Base-by-base conservation (phyloP, 2,329 filamentous ascomycete genomes). In the Fusarium kyushuense region DNA sequence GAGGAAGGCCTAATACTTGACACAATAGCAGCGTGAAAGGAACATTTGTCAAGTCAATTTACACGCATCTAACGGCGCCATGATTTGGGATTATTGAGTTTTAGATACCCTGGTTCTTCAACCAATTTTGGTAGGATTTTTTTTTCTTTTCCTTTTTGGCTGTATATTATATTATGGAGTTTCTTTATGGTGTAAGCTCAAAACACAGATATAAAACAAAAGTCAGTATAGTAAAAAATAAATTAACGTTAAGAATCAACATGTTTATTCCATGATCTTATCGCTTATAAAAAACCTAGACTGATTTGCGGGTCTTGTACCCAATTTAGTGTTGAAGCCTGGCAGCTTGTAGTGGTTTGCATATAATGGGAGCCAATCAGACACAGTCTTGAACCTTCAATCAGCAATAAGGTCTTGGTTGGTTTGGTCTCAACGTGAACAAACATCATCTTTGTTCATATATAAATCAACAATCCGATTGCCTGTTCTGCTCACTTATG, bases 71-170 rank as follows among this genome's bases (percentile, higher is more conserved):
- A 58, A 67, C 47, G 70, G 72, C 72, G 72, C 67, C 56, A 58
- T 65, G 47, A 52, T 71, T 58, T 65, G 42, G 59, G 33, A 52
- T 67, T 68, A 52, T 64, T 66, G 55, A 53, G 67, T 65, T 74
- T 67, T 73, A 73, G 72, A 74, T 74, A 74, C 72, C 72, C 72
- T 59, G 69, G 53, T 65, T 72, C 45, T 56, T 58, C 48, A 29
- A 46, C 53, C 45, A n/a, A 58, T 35, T 23, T 47, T 58, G 29
- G 47, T 27, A 40, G 43, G 53, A 66, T 27, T 30, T 36, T n/a
- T n/a, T n/a, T n/a, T n/a, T n/a, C n/a, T n/a, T n/a, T n/a, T n/a
- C n/a, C n/a, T n/a, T n/a, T 42, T 51, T 46, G 38, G 38, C 57
- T 58, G 58, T 72, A 67, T 57, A 72, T 30, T 62, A 65, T 57